phyloP scores from a whole-genome alignment of 1,139 yeast species.

The Sugiyamaella japonica region DNA sequence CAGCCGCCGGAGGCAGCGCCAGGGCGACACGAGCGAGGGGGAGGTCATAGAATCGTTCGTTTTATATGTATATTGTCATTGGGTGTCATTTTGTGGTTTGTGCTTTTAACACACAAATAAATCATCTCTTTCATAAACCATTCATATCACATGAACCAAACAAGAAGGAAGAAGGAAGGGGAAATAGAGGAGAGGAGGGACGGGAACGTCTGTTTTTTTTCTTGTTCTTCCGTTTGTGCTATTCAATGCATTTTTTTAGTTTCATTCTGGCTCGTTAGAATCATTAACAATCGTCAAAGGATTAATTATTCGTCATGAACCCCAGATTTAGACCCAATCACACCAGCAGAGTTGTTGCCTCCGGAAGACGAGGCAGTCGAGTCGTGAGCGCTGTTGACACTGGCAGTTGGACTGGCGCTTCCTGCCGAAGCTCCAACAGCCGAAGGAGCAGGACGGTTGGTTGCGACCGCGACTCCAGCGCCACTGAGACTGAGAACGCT shows the following conservation, averaged over 20 bases:
- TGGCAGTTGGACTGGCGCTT: constrained; percentile 21
- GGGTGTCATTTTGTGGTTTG: constrained; percentile 14
- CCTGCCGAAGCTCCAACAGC: constrained; percentile 15
- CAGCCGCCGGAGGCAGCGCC: constrained; percentile 5
- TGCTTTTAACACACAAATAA: constrained; percentile 2
- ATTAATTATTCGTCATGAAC: constrained; percentile 21
- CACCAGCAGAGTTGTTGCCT: constrained; percentile 22
- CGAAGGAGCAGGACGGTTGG: constrained; percentile 12
- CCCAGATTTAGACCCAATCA: constrained; percentile 28
- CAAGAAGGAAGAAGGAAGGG: background rate
- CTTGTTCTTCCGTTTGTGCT: constrained; percentile 6
- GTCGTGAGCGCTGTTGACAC: constrained; percentile 18
- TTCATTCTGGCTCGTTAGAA: constrained; percentile 25
- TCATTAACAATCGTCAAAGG: constrained; percentile 23
- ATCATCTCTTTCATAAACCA: constrained; percentile 22
- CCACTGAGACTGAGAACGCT: constrained; percentile 32
- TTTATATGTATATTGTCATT: constrained; percentile 13
- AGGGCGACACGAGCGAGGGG: background rate
- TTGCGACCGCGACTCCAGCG: constrained; percentile 15
- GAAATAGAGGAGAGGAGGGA: background rate
- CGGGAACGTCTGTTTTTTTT: background rate
- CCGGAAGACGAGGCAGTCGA: constrained; percentile 13
- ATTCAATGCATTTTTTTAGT: constrained; percentile 10
- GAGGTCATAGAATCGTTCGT: constrained; percentile 5
- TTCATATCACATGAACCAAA: constrained; percentile 20